A percentile compares a stretch with the other conserved stretches of the same genome.
Evolutionary conservation across 2,329 filamentous ascomycete species (phyloP).

Genomic region (Atkinsonella hypoxylon): DNA sequence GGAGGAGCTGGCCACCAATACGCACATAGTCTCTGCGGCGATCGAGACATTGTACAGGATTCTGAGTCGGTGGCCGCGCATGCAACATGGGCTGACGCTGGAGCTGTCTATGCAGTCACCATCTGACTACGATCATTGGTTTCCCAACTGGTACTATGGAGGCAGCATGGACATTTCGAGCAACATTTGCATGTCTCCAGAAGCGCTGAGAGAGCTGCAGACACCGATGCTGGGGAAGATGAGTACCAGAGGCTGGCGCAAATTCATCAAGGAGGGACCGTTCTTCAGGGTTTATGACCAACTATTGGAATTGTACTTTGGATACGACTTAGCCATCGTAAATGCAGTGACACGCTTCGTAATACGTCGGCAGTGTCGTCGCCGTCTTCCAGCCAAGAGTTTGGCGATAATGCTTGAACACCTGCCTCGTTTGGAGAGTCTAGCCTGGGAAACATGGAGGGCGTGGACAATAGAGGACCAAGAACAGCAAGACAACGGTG

Average conservation of each 20-base stretch:
- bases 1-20: not conserved
- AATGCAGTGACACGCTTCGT: not conserved
- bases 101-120: too few species aligned
- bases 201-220: not conserved
- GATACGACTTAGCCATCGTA: not conserved
- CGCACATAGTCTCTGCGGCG: too few species aligned
- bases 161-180: not conserved
- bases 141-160: not conserved
- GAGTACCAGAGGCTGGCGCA: not conserved
- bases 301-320: not conserved
- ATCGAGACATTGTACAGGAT: too few species aligned
- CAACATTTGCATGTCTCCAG: not conserved
- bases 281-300: not conserved
- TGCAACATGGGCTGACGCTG: too few species aligned
- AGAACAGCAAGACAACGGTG: not conserved
- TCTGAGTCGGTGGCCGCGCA: too few species aligned
- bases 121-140: too few species aligned
- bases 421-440: not conserved
- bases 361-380: not conserved
- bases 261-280: not conserved
- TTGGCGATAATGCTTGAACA: not conserved
- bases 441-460: not conserved
- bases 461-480: not conserved
- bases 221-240: too few species aligned
- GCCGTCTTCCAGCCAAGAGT: not conserved